A percentile compares a stretch with the other conserved stretches of the same genome.
phyloP scores from a whole-genome alignment of 2,329 filamentous ascomycete genomes.

The Colletotrichum aenigma region DNA sequence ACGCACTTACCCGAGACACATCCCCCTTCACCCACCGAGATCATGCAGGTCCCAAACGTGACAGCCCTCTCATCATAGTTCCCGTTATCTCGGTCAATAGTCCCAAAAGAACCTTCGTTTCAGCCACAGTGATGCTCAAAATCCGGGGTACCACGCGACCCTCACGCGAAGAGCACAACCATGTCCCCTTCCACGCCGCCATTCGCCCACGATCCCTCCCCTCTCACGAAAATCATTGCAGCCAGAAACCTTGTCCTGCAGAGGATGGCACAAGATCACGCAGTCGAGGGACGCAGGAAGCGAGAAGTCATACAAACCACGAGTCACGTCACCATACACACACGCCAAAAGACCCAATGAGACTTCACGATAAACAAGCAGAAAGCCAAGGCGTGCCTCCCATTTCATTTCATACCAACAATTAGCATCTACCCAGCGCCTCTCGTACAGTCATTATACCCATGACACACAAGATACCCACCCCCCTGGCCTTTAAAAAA shows the following conservation, averaged over 20 bases:
- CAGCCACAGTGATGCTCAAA: neutral
- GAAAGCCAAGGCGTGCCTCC: neutral
- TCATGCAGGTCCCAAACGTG: neutral
- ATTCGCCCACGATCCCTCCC: neutral
- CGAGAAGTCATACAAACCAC: neutral
- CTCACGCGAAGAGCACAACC: neutral
- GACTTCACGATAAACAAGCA: neutral
- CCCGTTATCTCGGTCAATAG: neutral
- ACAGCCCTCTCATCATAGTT: neutral
- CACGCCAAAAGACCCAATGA: neutral
- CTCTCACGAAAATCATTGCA: neutral
- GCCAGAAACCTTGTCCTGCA: neutral
- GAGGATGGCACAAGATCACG: neutral
- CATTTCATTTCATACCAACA: neutral
- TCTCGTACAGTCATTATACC: slow-evolving; percentile 22
- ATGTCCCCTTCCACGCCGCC: neutral
- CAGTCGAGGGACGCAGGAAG: neutral
- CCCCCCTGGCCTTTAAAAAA: neutral
- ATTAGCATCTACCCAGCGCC: slow-evolving; percentile 17
- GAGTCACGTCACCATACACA: neutral
- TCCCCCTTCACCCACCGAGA: neutral
- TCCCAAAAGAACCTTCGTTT: neutral
- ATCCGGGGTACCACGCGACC: neutral
- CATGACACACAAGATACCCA: slow-evolving; percentile 10
- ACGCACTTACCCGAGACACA: neutral